A percentile compares a stretch with the other conserved stretches of the same genome.
phyloP scores from a whole-genome alignment of 306 rosid species.

The Macrotyloma uniflorum region DNA sequence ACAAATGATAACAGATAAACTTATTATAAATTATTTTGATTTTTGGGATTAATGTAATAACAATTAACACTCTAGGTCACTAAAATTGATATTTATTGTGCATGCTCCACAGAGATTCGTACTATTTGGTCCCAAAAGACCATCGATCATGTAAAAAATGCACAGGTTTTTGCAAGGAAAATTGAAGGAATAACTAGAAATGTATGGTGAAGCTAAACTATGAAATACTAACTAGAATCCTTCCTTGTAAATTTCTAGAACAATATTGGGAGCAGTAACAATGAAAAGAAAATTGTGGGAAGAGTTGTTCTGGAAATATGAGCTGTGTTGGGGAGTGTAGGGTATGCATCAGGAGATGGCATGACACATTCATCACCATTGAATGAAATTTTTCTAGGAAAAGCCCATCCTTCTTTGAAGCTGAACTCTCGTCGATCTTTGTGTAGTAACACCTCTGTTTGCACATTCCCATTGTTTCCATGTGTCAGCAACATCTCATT shows the following conservation, averaged over 20 bases:
- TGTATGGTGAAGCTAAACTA: not conserved
- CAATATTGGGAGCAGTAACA: slow-evolving; percentile 19
- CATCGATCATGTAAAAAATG: too few species aligned
- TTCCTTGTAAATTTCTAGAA: not conserved
- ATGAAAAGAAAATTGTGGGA: slow-evolving; percentile 19
- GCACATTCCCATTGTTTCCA: slow-evolving; percentile 67
- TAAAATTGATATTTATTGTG: too few species aligned
- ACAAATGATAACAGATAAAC: too few species aligned
- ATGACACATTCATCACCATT: slow-evolving; percentile 84
- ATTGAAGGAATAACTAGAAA: not conserved
- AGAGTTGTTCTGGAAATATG: not conserved
- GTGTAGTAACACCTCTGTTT: slow-evolving; percentile 69
- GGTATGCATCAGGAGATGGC: slow-evolving; percentile 78
- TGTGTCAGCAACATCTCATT: slow-evolving; percentile 67
- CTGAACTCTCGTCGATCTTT: slow-evolving; percentile 65
- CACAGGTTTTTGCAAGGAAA: not conserved
- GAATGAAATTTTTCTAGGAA: slow-evolving; percentile 74
- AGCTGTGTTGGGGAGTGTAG: slow-evolving; percentile 61
- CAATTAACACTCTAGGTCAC: too few species aligned
- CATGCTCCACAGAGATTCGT: too few species aligned
- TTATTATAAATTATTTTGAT: too few species aligned
- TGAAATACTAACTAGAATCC: not conserved
- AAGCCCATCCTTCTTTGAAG: slow-evolving; percentile 78
- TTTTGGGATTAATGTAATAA: too few species aligned
- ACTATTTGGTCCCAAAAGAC: too few species aligned